Evolutionary conservation across 768 basidiomycete species (phyloP).

Genomic region (Leccinum boreale): DNA sequence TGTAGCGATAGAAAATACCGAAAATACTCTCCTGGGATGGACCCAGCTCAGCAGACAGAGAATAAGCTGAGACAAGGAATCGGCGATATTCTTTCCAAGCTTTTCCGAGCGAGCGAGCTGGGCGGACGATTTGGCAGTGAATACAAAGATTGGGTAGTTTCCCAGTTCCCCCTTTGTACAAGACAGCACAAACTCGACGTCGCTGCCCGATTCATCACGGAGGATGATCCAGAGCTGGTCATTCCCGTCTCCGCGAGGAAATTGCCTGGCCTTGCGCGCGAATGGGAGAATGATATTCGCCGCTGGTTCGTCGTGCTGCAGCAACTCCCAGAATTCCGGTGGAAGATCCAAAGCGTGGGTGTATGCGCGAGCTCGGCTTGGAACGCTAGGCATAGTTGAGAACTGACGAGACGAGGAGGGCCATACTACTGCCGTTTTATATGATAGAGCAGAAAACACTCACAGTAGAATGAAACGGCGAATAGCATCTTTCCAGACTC

Average conservation of each 20-base stretch:
- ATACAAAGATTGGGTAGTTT: constrained; percentile 66
- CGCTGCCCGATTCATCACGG: constrained; percentile 8
- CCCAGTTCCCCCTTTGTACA: constrained; percentile 55
- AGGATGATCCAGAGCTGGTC: constrained; percentile 34
- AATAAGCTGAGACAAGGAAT: constrained; percentile 43
- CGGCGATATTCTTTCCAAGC: constrained; percentile 28
- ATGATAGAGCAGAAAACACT: background rate
- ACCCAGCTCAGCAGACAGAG: constrained; percentile 35
- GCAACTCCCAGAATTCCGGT: constrained; percentile 26
- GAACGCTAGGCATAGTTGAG: constrained; percentile 18
- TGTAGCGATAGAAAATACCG: constrained; percentile 56
- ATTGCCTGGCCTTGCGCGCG: constrained; percentile 28
- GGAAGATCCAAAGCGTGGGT: constrained; percentile 16
- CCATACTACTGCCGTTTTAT: constrained; percentile 8
- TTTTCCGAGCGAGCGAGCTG: constrained; percentile 28
- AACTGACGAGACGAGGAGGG: constrained; percentile 17
- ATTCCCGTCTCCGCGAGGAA: background rate
- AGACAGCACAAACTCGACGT: constrained; percentile 47
- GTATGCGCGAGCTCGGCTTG: constrained; percentile 2
- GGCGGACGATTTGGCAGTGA: constrained; percentile 40
- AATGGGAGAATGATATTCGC: constrained; percentile 43
- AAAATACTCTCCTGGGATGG: constrained; percentile 49
- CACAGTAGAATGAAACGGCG: background rate
- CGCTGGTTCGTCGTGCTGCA: constrained; percentile 29
- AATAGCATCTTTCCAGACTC: background rate